phyloP scores from a whole-genome alignment of 305 asterid species.

The Fraxinus sp. region DNA sequence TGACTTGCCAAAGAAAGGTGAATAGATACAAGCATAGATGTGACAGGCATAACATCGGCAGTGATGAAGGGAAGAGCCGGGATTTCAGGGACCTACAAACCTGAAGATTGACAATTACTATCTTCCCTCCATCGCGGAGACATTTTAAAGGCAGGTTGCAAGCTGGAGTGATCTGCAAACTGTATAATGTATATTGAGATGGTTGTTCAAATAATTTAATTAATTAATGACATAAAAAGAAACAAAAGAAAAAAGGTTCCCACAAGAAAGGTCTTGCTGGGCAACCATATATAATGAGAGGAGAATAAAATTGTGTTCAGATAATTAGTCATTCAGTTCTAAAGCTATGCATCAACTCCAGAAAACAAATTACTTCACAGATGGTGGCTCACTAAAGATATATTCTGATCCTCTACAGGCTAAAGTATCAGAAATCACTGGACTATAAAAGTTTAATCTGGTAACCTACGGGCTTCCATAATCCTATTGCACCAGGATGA shows the following conservation, averaged over 20 bases:
- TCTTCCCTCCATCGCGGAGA: conserved; percentile 82
- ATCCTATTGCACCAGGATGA: not conserved
- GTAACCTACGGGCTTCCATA: not conserved
- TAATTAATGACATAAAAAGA: not conserved
- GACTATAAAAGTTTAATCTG: not conserved
- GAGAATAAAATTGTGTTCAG: not conserved
- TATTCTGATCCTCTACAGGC: not conserved
- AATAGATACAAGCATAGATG: not conserved
- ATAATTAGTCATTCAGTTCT: not conserved
- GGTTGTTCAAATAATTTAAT: not conserved
- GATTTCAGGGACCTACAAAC: conserved; percentile 22
- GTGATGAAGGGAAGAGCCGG: not conserved
- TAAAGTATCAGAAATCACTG: not conserved
- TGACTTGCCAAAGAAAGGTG: not conserved
- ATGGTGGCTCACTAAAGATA: not conserved
- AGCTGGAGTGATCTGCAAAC: conserved; percentile 98
- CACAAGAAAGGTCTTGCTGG: not conserved
- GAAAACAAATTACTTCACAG: not conserved
- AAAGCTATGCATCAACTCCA: not conserved
- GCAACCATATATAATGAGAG: not conserved
- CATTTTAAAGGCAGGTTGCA: conserved; percentile 90
- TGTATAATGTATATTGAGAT: conserved; percentile 33
- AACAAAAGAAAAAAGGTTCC: not conserved
- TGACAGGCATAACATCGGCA: not conserved
- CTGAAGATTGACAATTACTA: conserved; percentile 97